Base-by-base conservation (phyloP, 768 basidiomycete species). In the Tylopilus subfusipes region DNA sequence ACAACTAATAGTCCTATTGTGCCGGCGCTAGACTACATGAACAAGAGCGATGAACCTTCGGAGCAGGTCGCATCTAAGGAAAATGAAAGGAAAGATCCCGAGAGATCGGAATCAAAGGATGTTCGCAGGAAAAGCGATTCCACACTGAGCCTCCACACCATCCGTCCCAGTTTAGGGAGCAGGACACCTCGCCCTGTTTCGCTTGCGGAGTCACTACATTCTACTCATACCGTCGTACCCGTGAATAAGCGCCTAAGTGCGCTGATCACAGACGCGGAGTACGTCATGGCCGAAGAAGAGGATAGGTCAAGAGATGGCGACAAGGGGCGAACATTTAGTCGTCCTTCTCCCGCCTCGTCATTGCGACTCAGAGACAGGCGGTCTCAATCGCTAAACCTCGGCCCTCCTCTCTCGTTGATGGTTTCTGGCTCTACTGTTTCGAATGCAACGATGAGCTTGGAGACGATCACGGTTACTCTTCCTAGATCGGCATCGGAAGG, bases 101-200 rank as follows among this genome's bases (percentile, higher is more conserved):
- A 70, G 42, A 61, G 72, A 65, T 62, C 55, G 40, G 78, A 80
- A 43, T 67, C 67, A 63, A 90, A 86, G 73, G 89, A 91, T 58
- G 76, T 77, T 30, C 87, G 88, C 85, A 75, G 89, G 63, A 88
- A 87, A 72, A 90, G 88, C 61, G 89, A 92, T 69, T 84, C 89
- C 7, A 90, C 88, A n/a, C 82, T 85, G 65, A 85, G 87, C 63
- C 83, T 85, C 64, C 80, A 81, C 57, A 90, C 88, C 19, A 81
- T 88, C 52, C 80, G 87, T 29, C 81, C 84, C 33, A 65, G 69
- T 16, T 75, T 81, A 13, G 76, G 76, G 36, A 68, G 66, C 31
- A 78, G 78, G 25, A 73, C 84, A 3, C 83, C 86, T 34, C 78
- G 89, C 16, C 89, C 89, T 4, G 86, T 88, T 30, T 91, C 89